A percentile compares a stretch with the other conserved stretches of the same genome.
Conservation (phyloP, 2,329 filamentous ascomycete genomes). For the Neonectria ditissima region DNA sequence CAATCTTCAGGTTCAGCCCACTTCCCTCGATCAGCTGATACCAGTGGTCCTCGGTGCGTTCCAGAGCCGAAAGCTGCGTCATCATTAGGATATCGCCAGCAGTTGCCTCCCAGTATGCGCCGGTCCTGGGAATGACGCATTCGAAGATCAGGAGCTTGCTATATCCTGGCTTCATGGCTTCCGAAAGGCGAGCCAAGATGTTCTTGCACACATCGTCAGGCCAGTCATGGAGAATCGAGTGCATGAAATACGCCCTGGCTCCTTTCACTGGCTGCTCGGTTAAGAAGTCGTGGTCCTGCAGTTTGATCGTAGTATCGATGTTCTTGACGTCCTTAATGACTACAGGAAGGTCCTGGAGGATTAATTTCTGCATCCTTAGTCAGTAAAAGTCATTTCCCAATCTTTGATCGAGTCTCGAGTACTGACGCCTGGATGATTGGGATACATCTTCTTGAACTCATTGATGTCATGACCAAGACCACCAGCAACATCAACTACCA, state of each 20-base stretch:
- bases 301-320: constrained; percentile 17
- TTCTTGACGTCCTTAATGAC: constrained; percentile 28
- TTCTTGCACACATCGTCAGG: constrained; percentile 50
- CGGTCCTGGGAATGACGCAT: constrained; percentile 46
- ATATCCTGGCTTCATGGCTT: constrained; percentile 50
- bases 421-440: constrained; percentile 11
- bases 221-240: constrained; percentile 60
- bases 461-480: constrained; percentile 47
- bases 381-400: neutral
- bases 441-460: constrained; percentile 42
- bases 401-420: neutral
- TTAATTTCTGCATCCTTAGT: neutral
- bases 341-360: constrained; percentile 43
- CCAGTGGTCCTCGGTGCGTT: constrained; percentile 38
- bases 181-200: constrained; percentile 41
- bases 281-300: constrained; percentile 40
- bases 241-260: constrained; percentile 31
- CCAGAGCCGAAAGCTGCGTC: constrained; percentile 33
- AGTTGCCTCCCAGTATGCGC: constrained; percentile 46
- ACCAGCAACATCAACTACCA: constrained; percentile 49
- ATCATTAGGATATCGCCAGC: constrained; percentile 49
- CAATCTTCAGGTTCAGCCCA: constrained; percentile 33
- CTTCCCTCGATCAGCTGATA: constrained; percentile 26
- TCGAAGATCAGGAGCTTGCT: constrained; percentile 51
- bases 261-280: constrained; percentile 40